Conservation (phyloP, 2,329 filamentous ascomycete species). For the Stemphylium beticola region DNA sequence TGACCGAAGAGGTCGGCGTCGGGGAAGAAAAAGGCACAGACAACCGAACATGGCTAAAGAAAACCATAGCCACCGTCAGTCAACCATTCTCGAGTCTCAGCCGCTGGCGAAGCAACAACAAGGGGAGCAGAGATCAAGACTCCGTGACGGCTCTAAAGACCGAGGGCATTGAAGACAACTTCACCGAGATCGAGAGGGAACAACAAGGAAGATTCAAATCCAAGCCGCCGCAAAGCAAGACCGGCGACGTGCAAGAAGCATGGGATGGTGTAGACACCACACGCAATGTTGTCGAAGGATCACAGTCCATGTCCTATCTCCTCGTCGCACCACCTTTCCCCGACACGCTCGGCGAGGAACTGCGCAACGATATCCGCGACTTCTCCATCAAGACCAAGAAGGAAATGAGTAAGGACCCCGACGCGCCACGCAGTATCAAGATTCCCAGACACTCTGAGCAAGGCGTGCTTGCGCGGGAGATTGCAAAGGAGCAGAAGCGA, state of each 20-base stretch:
- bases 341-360: conserved; percentile 77
- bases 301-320: conserved; percentile 67
- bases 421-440: conserved; percentile 26
- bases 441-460: conserved; percentile 9
- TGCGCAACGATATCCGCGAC: conserved; percentile 67
- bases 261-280: conserved; percentile 71
- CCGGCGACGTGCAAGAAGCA: conserved; percentile 14
- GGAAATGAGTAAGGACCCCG: conserved; percentile 40
- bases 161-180: conserved; percentile 1
- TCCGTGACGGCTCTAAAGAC: conserved; percentile 2
- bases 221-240: conserved; percentile 17
- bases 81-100: conserved; percentile 27
- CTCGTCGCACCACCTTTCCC: conserved; percentile 82
- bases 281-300: conserved; percentile 74
- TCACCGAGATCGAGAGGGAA: conserved; percentile 21
- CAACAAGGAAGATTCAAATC: conserved; percentile 14
- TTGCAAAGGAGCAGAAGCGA: conserved; percentile 26
- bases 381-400: conserved; percentile 71
- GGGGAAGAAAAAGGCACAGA: conserved; percentile 14
- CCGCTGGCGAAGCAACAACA: conserved; percentile 21
- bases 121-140: conserved; percentile 5
- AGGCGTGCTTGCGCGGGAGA: conserved; percentile 31
- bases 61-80: conserved; percentile 22
- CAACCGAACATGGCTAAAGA: conserved; percentile 19
- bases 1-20: conserved; percentile 7